phyloP scores from a whole-genome alignment of 441 rosid species.

The Gossypium davidsonii region DNA sequence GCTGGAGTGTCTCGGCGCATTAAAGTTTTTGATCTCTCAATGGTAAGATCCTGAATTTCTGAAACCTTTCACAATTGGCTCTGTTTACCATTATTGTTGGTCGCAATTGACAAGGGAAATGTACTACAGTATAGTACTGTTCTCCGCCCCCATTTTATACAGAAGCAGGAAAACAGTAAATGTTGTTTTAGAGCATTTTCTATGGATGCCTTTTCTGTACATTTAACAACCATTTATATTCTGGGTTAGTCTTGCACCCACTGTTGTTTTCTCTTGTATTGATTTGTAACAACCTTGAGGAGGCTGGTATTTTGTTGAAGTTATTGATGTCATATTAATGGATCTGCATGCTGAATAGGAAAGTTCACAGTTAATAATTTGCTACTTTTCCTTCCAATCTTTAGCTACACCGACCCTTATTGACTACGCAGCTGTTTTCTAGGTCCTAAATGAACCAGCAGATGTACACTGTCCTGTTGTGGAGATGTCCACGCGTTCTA shows the following conservation, averaged over 20 bases:
- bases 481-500: constrained; percentile 96
- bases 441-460: constrained; percentile 80
- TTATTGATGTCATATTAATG: background rate
- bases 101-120: constrained; percentile 6
- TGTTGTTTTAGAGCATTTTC: background rate
- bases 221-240: background rate
- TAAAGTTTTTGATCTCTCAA: constrained; percentile 89
- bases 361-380: background rate
- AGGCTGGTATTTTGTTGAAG: constrained; percentile 9
- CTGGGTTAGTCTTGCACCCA: background rate
- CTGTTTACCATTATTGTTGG: background rate
- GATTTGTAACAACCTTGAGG: background rate
- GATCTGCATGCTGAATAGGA: background rate
- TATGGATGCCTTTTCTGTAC: background rate
- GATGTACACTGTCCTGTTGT: constrained; percentile 86
- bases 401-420: background rate
- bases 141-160: background rate
- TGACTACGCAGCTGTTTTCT: constrained; percentile 23
- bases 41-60: constrained; percentile 42
- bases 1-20: constrained; percentile 97
- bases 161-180: background rate
- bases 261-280: constrained; percentile 4
- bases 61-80: constrained; percentile 5
- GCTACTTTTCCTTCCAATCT: background rate
- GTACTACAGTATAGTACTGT: background rate